These are phyloP conservation scores for Centaurea solstitialis DNA, from an alignment of 129 eudicot species.

Conservation along the genomic window DNA sequence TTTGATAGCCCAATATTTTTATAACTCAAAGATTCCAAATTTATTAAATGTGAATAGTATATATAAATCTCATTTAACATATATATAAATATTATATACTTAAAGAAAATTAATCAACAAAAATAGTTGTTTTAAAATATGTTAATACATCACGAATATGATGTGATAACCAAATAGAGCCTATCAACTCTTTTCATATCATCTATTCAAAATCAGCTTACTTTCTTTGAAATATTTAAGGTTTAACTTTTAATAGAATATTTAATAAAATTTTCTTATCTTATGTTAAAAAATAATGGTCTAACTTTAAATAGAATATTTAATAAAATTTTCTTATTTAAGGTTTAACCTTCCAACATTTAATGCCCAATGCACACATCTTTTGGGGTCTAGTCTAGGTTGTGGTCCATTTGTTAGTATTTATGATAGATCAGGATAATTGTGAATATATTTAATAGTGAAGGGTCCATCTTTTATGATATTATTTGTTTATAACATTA, in stretches of 20 bases:
- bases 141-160: neutral
- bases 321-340: no score
- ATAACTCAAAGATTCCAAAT: no score
- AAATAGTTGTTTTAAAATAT: no score
- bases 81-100: no score
- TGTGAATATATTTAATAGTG: neutral
- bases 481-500: neutral
- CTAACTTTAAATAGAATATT: neutral
- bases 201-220: neutral
- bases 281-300: neutral
- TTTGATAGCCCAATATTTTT: no score
- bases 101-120: no score
- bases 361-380: neutral
- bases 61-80: no score
- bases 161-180: neutral
- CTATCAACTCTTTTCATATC: neutral
- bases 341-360: neutral
- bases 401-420: neutral
- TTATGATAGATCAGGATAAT: neutral
- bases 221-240: neutral
- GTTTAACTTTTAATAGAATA: neutral
- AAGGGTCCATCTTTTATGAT: neutral
- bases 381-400: neutral
- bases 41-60: no score
- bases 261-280: no score